Conservation (phyloP, 129 eudicot genomes). For the Deinandra increscens region DNA sequence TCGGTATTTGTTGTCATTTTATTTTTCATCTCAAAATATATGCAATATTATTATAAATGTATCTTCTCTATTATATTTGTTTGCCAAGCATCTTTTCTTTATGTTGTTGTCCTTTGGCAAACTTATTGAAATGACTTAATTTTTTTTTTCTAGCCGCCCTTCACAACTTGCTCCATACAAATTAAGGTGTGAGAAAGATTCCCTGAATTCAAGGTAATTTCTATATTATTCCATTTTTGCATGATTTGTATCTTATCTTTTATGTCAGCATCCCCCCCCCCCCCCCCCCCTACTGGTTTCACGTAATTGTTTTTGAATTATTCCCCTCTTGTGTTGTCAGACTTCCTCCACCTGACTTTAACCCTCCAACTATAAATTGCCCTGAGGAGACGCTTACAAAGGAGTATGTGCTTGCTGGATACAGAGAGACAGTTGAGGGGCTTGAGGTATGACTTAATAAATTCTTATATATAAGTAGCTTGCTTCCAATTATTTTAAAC, state of each 20-base stretch:
- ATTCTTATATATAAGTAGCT: neutral
- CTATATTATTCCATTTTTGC: neutral
- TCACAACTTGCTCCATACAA: constrained; percentile 68
- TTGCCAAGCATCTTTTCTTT: neutral
- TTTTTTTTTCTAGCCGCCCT: constrained; percentile 51
- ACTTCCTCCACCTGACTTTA: constrained; percentile 96
- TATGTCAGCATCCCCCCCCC: too few relatives aligned
- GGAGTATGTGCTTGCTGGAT: constrained; percentile 92
- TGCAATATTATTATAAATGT: neutral
- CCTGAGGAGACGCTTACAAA: constrained; percentile 92
- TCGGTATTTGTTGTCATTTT: constrained; percentile 14
- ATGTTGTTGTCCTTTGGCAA: neutral
- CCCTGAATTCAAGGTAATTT: constrained; percentile 84
- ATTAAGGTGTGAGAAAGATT: constrained; percentile 89
- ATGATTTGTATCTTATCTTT: neutral
- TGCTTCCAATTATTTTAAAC: neutral
- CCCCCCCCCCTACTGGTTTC: too few relatives aligned
- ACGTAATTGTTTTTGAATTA: constrained; percentile 5
- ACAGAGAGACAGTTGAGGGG: constrained; percentile 93
- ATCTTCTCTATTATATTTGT: neutral
- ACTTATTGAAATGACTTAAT: constrained; percentile 5
- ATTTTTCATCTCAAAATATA: neutral
- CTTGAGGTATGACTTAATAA: constrained; percentile 63
- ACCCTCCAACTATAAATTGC: constrained; percentile 79
- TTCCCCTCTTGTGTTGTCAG: constrained; percentile 31